Percentiles rank a stretch among this genome's conserved stretches.
These are phyloP conservation scores for Wallacemonas rigidus DNA, from an alignment of 208 protist genomes.

Conservation along the genomic window DNA sequence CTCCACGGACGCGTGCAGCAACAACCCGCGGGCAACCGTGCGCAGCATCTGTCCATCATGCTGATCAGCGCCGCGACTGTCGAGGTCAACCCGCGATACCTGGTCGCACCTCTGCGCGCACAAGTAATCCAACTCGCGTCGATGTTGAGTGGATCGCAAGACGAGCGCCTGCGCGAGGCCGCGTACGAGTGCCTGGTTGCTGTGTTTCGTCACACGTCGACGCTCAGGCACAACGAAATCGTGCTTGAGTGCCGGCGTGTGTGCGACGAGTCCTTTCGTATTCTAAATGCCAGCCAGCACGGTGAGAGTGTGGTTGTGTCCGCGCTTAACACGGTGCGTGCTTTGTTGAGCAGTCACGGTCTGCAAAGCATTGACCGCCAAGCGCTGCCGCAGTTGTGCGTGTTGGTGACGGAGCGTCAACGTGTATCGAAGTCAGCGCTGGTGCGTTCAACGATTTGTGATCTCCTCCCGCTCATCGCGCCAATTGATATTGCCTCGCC, in stretches of 20 bases:
- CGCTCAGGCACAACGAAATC: conserved; percentile 79
- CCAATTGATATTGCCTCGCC: conserved; percentile 68
- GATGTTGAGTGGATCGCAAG: conserved; percentile 59
- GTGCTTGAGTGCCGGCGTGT: conserved; percentile 80
- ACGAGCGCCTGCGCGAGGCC: conserved; percentile 57
- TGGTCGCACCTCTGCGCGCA: conserved; percentile 52
- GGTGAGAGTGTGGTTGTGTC: conserved; percentile 83
- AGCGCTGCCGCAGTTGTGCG: conserved; percentile 74
- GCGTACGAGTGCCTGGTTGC: conserved; percentile 88
- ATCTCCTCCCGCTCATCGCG: conserved; percentile 88
- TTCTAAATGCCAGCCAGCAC: conserved; percentile 79
- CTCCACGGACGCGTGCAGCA: conserved; percentile 74
- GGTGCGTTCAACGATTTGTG: conserved; percentile 79
- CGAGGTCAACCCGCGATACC: conserved; percentile 79
- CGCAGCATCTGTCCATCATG: conserved; percentile 85
- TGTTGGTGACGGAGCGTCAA: conserved; percentile 86
- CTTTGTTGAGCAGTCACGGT: conserved; percentile 75
- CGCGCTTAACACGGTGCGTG: conserved; percentile 69
- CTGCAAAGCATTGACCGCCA: conserved; percentile 80
- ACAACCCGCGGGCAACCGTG: conserved; percentile 32
- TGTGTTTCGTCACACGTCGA: conserved; percentile 68
- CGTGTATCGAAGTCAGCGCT: conserved; percentile 74
- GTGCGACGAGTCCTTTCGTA: conserved; percentile 76
- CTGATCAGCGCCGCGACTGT: conserved; percentile 63
- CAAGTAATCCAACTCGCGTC: conserved; percentile 82